A percentile compares a stretch with the other conserved stretches of the same genome.
phyloP scores from a whole-genome alignment of 805 yeast genomes.

The Ogataea salicorniae region DNA sequence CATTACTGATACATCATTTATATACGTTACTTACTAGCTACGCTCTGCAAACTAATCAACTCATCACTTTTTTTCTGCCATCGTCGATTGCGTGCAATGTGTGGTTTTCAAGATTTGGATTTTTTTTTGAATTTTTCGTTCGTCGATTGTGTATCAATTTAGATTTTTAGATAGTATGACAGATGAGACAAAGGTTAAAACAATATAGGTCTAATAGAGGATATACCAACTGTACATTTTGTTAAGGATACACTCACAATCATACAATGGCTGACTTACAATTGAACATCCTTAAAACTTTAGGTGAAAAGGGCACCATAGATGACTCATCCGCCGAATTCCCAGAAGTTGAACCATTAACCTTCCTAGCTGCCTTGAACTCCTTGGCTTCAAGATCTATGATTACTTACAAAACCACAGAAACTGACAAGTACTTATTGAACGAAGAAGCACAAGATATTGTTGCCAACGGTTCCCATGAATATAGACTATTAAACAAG shows the following conservation, averaged over 20 bases:
- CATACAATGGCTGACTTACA: slow-evolving; percentile 62
- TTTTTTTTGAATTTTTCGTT: too few species aligned
- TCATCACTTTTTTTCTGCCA: not conserved
- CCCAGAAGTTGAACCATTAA: slow-evolving; percentile 58
- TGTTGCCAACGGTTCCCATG: slow-evolving; percentile 81
- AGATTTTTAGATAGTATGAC: not conserved
- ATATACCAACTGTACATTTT: not conserved
- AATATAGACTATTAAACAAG: slow-evolving; percentile 69
- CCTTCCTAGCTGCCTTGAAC: slow-evolving; percentile 75
- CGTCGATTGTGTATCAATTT: not conserved
- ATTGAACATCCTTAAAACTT: slow-evolving; percentile 53
- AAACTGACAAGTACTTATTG: slow-evolving; percentile 68
- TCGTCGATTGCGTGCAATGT: not conserved
- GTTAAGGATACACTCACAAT: not conserved
- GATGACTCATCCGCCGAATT: slow-evolving; percentile 65
- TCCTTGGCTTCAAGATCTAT: slow-evolving; percentile 82
- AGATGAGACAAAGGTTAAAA: not conserved
- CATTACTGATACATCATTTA: not conserved
- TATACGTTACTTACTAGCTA: not conserved
- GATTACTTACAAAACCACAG: slow-evolving; percentile 68
- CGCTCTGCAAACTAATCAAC: not conserved
- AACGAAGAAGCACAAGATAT: slow-evolving; percentile 82
- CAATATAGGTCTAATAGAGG: not conserved
- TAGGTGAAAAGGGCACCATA: slow-evolving; percentile 59
- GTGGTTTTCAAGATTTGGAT: too few species aligned